Conservation (phyloP, 768 basidiomycete genomes). For the Macrolepiota albuminosa region DNA sequence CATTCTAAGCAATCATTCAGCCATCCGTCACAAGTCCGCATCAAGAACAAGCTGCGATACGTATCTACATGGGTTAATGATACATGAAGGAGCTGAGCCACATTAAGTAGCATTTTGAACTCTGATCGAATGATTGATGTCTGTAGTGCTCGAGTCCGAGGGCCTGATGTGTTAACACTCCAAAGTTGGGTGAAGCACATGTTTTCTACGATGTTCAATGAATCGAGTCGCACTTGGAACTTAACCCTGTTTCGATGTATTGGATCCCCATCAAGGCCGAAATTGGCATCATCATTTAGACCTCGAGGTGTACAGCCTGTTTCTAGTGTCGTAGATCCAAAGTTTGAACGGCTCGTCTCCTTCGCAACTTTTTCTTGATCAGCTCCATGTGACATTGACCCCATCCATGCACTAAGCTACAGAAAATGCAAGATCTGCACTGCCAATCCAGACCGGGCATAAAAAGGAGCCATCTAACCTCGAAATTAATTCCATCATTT, state of each 20-base stretch:
- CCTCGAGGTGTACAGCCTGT: conserved; percentile 27
- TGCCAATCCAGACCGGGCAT: conserved; percentile 28
- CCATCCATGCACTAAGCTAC: conserved; percentile 22
- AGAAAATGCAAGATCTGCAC: conserved; percentile 31
- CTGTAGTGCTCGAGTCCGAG: neutral
- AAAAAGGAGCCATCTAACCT: conserved; percentile 39
- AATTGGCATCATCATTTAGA: conserved; percentile 10
- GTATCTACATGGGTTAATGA: neutral
- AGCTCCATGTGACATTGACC: conserved; percentile 15
- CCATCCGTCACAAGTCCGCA: neutral
- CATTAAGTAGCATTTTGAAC: neutral
- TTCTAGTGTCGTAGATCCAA: conserved; percentile 11
- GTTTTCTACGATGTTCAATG: neutral
- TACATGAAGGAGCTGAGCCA: neutral
- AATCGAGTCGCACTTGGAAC: neutral
- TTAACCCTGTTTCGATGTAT: conserved; percentile 6
- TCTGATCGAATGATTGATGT: neutral
- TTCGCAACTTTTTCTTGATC: conserved; percentile 21
- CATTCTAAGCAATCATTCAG: neutral
- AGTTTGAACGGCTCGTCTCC: conserved; percentile 13
- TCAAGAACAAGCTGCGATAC: too few relatives aligned
- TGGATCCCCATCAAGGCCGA: conserved; percentile 7
- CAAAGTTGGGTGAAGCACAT: neutral
- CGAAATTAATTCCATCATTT: conserved; percentile 30
- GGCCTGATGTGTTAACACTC: neutral